Evolutionary conservation across 306 rosid species (phyloP), one percentile per base, ranked within the genome.

Genomic region (Cucurbita moschata): DNA sequence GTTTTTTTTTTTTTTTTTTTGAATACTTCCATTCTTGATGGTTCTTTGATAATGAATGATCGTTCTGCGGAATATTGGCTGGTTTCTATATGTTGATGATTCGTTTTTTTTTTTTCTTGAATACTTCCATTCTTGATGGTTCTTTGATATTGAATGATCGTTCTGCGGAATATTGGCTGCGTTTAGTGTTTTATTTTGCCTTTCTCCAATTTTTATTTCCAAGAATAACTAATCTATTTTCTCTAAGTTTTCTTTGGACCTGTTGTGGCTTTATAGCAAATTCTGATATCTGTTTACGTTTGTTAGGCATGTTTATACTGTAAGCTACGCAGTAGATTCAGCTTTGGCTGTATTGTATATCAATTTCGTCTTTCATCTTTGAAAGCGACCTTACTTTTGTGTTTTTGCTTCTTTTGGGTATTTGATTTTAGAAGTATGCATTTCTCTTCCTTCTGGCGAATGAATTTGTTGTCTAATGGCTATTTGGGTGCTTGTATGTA

Each of bases 391-490:
- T 30, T 53, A 52, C 21, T 39, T 54, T 54, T 52, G 49, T 54
- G 65, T 72, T 72, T 39, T 57, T 52, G 49, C 76, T 72, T 57
- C 1, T 54, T 72, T 50, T 54, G 64, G 77, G 76, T 53, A 42
- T 76, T 53, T n/a, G 18, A 67, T 70, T 60, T 77, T 61, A 42
- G 10, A 55, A 44, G 15, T 64, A 43, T 79, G 58, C 75, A 11
- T 72, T n/a, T 37, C 49, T 35, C 14, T 66, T 53, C 77, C 66
- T 65, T 43, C 61, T 77, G 75, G 40, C 75, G 35, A 57, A 55
- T 73, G 44, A 38, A 74, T 5, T 44, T 44, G 26, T 30, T 19
- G 57, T 19, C 10, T 56, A 9, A 74, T 74, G 62, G 60, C 65
- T 74, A 81, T 52, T 5, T 50, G 64, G 40, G n/a, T 1, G 71